phyloP scores from a whole-genome alignment of 164 flowering plant species.

The Dillenia turbinata region DNA sequence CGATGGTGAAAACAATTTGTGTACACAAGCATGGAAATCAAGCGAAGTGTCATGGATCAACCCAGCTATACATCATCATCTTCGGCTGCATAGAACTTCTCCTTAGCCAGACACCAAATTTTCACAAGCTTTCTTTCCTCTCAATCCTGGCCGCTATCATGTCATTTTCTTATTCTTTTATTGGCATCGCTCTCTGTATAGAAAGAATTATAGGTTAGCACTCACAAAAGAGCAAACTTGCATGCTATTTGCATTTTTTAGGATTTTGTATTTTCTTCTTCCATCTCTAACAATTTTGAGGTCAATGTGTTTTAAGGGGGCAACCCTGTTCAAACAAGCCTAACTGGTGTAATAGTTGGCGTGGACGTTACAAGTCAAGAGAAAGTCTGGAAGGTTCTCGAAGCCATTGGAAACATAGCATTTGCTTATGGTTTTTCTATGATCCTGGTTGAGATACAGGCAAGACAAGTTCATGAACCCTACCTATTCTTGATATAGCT shows the following conservation, averaged over 20 bases:
- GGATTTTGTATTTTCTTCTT: too few species aligned
- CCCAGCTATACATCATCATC: conserved; percentile 35
- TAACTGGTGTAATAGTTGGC: conserved; percentile 26
- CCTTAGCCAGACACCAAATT: conserved; percentile 57
- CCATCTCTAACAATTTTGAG: too few species aligned
- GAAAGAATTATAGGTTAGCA: conserved; percentile 39
- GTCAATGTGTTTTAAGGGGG: conserved; percentile 10
- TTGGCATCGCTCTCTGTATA: conserved; percentile 57
- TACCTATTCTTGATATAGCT: too few species aligned
- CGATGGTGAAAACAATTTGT: conserved; percentile 44
- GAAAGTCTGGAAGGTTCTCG: conserved; percentile 26
- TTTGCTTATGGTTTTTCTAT: conserved; percentile 32
- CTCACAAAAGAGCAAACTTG: neutral
- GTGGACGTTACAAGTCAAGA: conserved; percentile 15
- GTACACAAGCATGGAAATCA: conserved; percentile 42
- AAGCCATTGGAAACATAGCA: conserved; percentile 43
- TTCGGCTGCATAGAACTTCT: conserved; percentile 37
- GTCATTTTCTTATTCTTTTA: conserved; percentile 63
- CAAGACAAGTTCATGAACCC: neutral
- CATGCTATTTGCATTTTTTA: too few species aligned
- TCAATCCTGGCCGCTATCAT: conserved; percentile 61
- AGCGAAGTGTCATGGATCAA: conserved; percentile 29
- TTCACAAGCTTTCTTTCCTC: conserved; percentile 54
- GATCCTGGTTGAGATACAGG: conserved; percentile 42
- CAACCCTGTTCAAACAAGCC: conserved; percentile 9